Evolutionary conservation across 2,329 filamentous ascomycete species (phyloP).

Genomic region (Blumeria graminis): DNA sequence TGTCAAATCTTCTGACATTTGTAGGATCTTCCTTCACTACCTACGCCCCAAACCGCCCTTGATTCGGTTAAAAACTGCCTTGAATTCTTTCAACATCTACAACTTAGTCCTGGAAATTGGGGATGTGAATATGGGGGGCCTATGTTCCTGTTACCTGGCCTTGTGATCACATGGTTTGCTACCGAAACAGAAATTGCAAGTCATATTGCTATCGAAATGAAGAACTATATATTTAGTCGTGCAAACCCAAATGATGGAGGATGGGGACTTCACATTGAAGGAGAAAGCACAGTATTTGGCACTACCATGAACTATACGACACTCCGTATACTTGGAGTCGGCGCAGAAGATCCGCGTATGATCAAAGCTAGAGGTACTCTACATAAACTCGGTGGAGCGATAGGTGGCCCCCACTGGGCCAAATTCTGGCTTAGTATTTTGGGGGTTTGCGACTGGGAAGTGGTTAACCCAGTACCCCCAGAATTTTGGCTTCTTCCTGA

Average conservation of each 20-base stretch:
- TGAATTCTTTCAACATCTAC: slow-evolving; percentile 69
- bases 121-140: slow-evolving; percentile 93
- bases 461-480: slow-evolving; percentile 81
- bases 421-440: slow-evolving; percentile 86
- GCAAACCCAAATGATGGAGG: slow-evolving; percentile 77
- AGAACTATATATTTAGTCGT: slow-evolving; percentile 70
- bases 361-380: slow-evolving; percentile 61
- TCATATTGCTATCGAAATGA: slow-evolving; percentile 66
- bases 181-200: slow-evolving; percentile 70
- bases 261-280: slow-evolving; percentile 92
- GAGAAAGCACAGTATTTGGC: slow-evolving; percentile 75
- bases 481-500: slow-evolving; percentile 86
- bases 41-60: slow-evolving; percentile 44
- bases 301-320: slow-evolving; percentile 70
- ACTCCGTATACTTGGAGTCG: slow-evolving; percentile 59
- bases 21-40: slow-evolving; percentile 45
- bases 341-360: slow-evolving; percentile 64
- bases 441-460: slow-evolving; percentile 67
- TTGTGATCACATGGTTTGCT: slow-evolving; percentile 69
- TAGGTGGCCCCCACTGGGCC: slow-evolving; percentile 77
- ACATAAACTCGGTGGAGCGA: slow-evolving; percentile 55
- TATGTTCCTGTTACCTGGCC: slow-evolving; percentile 76
- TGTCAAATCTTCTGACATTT: slow-evolving; percentile 4
- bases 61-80: slow-evolving; percentile 65
- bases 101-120: slow-evolving; percentile 80